Conservation (phyloP, 2,329 filamentous ascomycete genomes). For the Colletotrichum orbiculare region DNA sequence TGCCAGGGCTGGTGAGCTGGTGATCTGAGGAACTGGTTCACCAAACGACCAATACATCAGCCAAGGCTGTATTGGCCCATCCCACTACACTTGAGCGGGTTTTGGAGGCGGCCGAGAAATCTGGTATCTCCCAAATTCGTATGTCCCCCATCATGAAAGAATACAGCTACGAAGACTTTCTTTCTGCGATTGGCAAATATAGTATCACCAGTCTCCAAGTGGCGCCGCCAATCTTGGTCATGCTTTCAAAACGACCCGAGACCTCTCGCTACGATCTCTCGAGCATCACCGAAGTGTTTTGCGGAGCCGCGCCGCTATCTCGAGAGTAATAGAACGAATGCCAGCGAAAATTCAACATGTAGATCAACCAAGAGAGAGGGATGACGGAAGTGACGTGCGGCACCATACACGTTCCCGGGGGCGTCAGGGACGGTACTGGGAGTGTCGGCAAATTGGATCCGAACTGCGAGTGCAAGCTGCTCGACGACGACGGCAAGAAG, state of each 20-base stretch:
- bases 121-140: constrained; percentile 50
- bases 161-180: constrained; percentile 65
- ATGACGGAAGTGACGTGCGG: constrained; percentile 67
- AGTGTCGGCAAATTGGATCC: constrained; percentile 64
- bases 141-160: constrained; percentile 67
- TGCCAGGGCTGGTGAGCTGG: constrained; percentile 8
- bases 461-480: constrained; percentile 64
- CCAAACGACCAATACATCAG: constrained; percentile 62
- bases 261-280: constrained; percentile 63
- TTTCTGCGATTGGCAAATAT: constrained; percentile 60
- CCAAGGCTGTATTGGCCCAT: constrained; percentile 62
- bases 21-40: constrained; percentile 57
- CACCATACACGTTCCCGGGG: constrained; percentile 54
- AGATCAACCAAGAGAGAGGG: constrained; percentile 66
- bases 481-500: constrained; percentile 64
- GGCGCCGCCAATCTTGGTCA: constrained; percentile 69
- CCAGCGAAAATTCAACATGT: constrained; percentile 52
- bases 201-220: constrained; percentile 64
- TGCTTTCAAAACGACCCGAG: constrained; percentile 68
- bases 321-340: constrained; percentile 57
- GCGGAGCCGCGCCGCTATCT: constrained; percentile 64
- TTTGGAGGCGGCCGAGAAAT: constrained; percentile 54
- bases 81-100: constrained; percentile 56
- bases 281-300: constrained; percentile 57
- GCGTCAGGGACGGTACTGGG: constrained; percentile 52